These are phyloP conservation scores for Populus trichocarpa DNA, from an alignment of 441 rosid species.

Conservation along the genomic window DNA sequence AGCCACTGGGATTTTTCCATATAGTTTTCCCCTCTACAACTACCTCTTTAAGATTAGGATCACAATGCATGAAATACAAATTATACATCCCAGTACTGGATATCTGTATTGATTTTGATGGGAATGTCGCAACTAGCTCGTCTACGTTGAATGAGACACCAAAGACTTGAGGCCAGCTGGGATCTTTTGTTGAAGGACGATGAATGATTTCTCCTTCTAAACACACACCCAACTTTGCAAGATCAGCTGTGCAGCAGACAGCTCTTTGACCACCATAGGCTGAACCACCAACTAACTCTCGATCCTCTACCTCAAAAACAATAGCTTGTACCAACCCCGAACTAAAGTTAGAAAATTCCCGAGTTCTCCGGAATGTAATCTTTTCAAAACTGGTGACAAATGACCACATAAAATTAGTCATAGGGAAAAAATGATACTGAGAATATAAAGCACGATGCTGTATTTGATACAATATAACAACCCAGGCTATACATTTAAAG, in stretches of 20 bases:
- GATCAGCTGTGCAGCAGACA: slow-evolving; percentile 87
- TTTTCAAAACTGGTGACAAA: slow-evolving; percentile 66
- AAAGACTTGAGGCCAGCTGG: slow-evolving; percentile 77
- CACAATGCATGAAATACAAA: slow-evolving; percentile 89
- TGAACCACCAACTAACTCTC: slow-evolving; percentile 88
- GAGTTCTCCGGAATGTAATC: slow-evolving; percentile 58
- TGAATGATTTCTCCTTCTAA: slow-evolving; percentile 70
- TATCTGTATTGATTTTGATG: slow-evolving; percentile 51
- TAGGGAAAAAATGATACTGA: background rate
- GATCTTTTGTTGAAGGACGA: slow-evolving; percentile 62
- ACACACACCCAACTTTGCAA: slow-evolving; percentile 87
- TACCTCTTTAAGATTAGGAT: slow-evolving; percentile 63
- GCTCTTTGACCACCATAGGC: slow-evolving; percentile 99
- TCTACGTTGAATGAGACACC: slow-evolving; percentile 52
- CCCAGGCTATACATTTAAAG: background rate
- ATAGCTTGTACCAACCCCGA: slow-evolving; percentile 65
- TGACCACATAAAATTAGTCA: slow-evolving; percentile 13
- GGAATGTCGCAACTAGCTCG: slow-evolving; percentile 46
- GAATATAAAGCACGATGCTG: background rate
- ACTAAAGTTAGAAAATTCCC: slow-evolving; percentile 46
- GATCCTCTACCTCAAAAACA: slow-evolving; percentile 82
- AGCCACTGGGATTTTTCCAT: slow-evolving; percentile 93
- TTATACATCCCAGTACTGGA: slow-evolving; percentile 93
- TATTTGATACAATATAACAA: background rate
- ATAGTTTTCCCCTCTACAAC: slow-evolving; percentile 74